A percentile compares a stretch with the other conserved stretches of the same genome.
Evolutionary conservation across 441 rosid genomes (phyloP).

Genomic region (Flueggea neowawraea): DNA sequence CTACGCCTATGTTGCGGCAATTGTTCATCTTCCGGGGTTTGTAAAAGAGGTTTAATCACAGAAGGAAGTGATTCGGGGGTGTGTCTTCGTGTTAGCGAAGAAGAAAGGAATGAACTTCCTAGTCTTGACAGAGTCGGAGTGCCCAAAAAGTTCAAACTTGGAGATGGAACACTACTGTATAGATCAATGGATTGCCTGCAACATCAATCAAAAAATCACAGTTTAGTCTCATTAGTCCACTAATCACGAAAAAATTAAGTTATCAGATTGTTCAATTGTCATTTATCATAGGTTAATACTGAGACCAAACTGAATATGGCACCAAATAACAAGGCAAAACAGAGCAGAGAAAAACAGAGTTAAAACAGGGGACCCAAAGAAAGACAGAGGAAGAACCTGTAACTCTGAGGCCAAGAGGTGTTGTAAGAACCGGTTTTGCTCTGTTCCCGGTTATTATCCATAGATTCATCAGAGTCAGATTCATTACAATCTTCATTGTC

Average conservation of each 20-base stretch:
- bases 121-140: conserved; percentile 56
- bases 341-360: too few species aligned
- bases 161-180: conserved; percentile 73
- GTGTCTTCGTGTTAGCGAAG: conserved; percentile 59
- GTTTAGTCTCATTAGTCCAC: too few species aligned
- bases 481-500: conserved; percentile 42
- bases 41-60: conserved; percentile 51
- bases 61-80: conserved; percentile 57
- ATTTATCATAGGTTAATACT: too few species aligned
- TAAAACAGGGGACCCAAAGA: not conserved
- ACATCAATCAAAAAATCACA: conserved; percentile 10
- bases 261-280: too few species aligned
- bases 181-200: conserved; percentile 83
- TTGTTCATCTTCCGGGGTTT: conserved; percentile 39
- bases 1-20: conserved; percentile 39
- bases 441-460: conserved; percentile 38
- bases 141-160: conserved; percentile 53
- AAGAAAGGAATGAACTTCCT: conserved; percentile 63
- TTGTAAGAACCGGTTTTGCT: conserved; percentile 52
- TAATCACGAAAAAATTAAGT: too few species aligned
- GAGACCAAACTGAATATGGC: too few species aligned
- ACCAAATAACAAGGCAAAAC: not conserved
- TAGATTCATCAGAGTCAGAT: conserved; percentile 54
- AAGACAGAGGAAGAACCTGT: conserved; percentile 41
- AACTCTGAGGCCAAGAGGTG: conserved; percentile 95